phyloP scores from a whole-genome alignment of 768 basidiomycete genomes.

The Crassisporium funariophilum region DNA sequence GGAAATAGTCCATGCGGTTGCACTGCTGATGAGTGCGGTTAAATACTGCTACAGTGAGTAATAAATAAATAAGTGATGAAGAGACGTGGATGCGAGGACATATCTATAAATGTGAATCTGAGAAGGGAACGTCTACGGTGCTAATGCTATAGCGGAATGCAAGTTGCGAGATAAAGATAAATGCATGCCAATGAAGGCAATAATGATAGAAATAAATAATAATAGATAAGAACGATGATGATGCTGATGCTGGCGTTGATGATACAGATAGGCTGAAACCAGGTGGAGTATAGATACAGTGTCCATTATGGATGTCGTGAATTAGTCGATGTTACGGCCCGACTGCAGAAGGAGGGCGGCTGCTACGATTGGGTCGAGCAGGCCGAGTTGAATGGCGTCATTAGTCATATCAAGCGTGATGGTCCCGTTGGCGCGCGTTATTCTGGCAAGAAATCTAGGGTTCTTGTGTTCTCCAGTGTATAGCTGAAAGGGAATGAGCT shows the following conservation, averaged over 20 bases:
- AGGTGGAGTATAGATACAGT: background rate
- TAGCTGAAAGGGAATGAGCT: slow-evolving; percentile 38
- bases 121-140: no score
- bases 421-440: slow-evolving; percentile 46
- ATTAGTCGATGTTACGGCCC: slow-evolving; percentile 63
- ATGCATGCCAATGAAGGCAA: no score
- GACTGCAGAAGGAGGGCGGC: slow-evolving; percentile 58
- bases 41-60: no score
- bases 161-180: no score
- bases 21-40: no score
- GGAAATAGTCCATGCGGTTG: no score
- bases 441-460: slow-evolving; percentile 47
- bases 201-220: background rate
- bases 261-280: no score
- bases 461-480: slow-evolving; percentile 40
- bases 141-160: no score
- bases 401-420: slow-evolving; percentile 58
- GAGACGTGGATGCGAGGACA: no score
- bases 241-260: background rate
- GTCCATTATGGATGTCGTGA: no score
- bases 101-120: no score
- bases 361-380: slow-evolving; percentile 53
- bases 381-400: slow-evolving; percentile 53
- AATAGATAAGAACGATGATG: background rate
- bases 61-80: no score